Base-by-base conservation (phyloP, 768 basidiomycete genomes). In the Dentipellis sp. region DNA sequence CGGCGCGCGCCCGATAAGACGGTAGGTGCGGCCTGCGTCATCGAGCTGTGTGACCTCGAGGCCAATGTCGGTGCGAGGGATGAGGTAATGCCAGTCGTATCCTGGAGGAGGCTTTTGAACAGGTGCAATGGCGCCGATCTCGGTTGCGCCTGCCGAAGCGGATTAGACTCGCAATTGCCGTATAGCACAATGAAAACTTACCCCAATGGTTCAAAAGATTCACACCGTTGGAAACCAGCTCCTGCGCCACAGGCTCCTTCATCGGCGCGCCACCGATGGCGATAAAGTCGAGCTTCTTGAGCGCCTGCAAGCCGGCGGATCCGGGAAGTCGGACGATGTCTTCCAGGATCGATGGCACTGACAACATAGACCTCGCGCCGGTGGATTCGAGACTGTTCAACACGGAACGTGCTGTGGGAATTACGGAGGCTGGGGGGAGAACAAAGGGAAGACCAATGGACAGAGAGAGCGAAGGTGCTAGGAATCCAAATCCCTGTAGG, bases 171-270 rank as follows among this genome's bases (percentile, higher is more conserved):
- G 53, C 14, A 22, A 52, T n/a, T 23, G n/a, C 8, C 3, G 14
- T 5, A 21, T n/a, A 19, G 51, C 48, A 48, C 19, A 21, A 54
- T 7, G 34, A 46, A 51, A 17, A 56, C 66, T 48, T 54, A 72
- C 73, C 73, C 72, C 73, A 75, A 55, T 75, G 73, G 49, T 74
- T 75, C 10, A 75, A 57, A 11, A 74, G 56, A 10, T 69, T 69
- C 38, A 75, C 69, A 9, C 69, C 70, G 4, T 67, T 64, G 10
- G 56, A 61, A 11, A 62, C 65, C 7, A 74, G 64, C 23, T 67
- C 65, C 16, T 57, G 29, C 1, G 67, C 69, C 45, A 74, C 64
- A 45, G 51, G 61, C 50, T 72, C 71, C 40, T 74, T 74, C 67
- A 75, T 70, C 1, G 72, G 69, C 2, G 74, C 74, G 12, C 74